phyloP scores from a whole-genome alignment of 2,329 filamentous ascomycete genomes.

The Dothiorella sarmentorum region DNA sequence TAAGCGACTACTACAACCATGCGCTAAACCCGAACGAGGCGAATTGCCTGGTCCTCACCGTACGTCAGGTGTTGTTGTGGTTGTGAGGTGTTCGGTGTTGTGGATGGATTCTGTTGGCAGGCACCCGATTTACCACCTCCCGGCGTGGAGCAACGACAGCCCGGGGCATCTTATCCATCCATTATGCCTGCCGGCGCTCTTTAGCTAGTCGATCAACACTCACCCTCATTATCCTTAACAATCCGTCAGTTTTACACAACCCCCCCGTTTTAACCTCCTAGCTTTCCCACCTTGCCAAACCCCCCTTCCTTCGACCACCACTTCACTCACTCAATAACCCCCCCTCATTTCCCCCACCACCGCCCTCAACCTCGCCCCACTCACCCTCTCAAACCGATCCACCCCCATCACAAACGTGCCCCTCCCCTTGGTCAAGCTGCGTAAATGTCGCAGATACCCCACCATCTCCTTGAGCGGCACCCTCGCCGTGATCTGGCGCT shows the following conservation, averaged over 20 bases:
- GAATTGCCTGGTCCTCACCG: too few relatives aligned
- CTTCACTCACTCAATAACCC: background rate
- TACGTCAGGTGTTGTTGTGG: too few relatives aligned
- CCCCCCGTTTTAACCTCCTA: background rate
- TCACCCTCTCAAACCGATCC: constrained; percentile 68
- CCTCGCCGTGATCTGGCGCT: constrained; percentile 69
- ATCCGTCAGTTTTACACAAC: background rate
- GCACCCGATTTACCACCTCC: too few relatives aligned
- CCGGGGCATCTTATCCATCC: too few relatives aligned
- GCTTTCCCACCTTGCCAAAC: background rate
- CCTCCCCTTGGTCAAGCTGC: constrained; percentile 83
- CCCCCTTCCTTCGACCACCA: background rate
- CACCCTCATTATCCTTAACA: too few relatives aligned
- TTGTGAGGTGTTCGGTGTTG: too few relatives aligned
- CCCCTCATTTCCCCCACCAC: constrained; percentile 40
- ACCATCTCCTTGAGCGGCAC: constrained; percentile 97
- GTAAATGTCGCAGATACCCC: constrained; percentile 82
- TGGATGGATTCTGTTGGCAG: too few relatives aligned
- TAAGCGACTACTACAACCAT: too few relatives aligned
- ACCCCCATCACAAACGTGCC: constrained; percentile 74
- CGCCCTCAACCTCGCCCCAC: constrained; percentile 56
- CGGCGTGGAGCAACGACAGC: too few relatives aligned
- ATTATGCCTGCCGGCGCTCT: too few relatives aligned
- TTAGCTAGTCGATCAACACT: too few relatives aligned
- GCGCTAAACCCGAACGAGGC: too few relatives aligned